Percentiles rank a stretch among this genome's conserved stretches.
phyloP scores from a whole-genome alignment of 2,329 filamentous ascomycete species.

The Phoma herbarum region DNA sequence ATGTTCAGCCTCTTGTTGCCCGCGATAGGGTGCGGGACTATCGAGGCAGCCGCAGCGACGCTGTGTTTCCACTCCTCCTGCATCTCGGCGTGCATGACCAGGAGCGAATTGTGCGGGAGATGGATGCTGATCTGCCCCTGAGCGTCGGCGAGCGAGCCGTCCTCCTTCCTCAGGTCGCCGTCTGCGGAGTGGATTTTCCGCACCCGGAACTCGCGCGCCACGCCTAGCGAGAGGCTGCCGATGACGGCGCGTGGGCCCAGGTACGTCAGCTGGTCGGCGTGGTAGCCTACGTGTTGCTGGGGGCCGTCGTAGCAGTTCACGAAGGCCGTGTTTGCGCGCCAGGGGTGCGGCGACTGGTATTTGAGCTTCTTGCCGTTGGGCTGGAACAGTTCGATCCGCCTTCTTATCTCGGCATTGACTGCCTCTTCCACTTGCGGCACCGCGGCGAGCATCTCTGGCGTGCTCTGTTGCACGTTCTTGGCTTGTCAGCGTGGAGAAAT shows the following conservation, averaged over 20 bases:
- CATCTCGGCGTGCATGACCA: conserved; percentile 98
- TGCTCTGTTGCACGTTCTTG: conserved; percentile 75
- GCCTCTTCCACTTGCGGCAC: conserved; percentile 74
- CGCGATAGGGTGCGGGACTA: conserved; percentile 85
- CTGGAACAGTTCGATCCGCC: conserved; percentile 73
- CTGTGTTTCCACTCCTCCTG: conserved; percentile 97
- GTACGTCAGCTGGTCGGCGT: conserved; percentile 92
- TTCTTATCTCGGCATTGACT: conserved; percentile 80
- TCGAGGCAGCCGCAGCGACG: conserved; percentile 75
- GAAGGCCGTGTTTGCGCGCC: conserved; percentile 89
- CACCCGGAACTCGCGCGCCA: conserved; percentile 91
- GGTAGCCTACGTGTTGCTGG: conserved; percentile 85
- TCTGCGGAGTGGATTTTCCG: conserved; percentile 73
- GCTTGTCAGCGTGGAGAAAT: conserved; percentile 4
- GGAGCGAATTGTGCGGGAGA: conserved; percentile 89
- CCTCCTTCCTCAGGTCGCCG: conserved; percentile 54
- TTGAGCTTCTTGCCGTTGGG: conserved; percentile 76
- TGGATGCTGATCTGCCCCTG: conserved; percentile 92
- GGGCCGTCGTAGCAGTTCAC: conserved; percentile 93
- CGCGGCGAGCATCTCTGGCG: conserved; percentile 75
- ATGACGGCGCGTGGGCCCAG: conserved; percentile 89
- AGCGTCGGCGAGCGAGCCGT: conserved; percentile 62
- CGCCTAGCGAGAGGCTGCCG: conserved; percentile 87
- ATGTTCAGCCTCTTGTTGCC: conserved; percentile 87
- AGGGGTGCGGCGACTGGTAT: conserved; percentile 76